These are phyloP conservation scores for Diutina rugosa DNA, from an alignment of 1,139 yeast genomes.

Conservation along the genomic window DNA sequence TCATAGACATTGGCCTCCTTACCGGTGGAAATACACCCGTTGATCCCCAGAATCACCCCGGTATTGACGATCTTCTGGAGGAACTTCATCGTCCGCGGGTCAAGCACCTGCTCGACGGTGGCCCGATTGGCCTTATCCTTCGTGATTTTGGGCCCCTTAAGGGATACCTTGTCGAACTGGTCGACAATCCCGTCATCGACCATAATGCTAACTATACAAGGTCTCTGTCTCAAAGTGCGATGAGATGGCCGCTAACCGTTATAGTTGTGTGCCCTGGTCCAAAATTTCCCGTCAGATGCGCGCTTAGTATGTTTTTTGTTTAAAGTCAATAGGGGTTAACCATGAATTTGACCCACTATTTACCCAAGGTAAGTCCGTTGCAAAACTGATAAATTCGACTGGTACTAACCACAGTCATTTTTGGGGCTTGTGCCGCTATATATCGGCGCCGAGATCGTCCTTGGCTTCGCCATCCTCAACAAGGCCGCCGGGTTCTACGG, in stretches of 20 bases:
- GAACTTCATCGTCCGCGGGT: slow-evolving; percentile 83
- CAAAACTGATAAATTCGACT: no score
- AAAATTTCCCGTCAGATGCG: neutral
- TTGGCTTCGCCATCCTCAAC: slow-evolving; percentile 72
- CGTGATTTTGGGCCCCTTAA: slow-evolving; percentile 30
- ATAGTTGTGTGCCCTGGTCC: neutral
- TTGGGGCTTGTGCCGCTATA: slow-evolving; percentile 60
- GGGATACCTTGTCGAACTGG: neutral
- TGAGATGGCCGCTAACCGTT: neutral
- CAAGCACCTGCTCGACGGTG: slow-evolving; percentile 91
- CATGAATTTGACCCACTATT: neutral
- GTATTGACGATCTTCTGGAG: slow-evolving; percentile 70
- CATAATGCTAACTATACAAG: neutral
- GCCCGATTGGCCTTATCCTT: slow-evolving; percentile 89
- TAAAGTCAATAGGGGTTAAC: neutral
- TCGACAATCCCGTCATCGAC: neutral
- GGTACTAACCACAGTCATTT: slow-evolving; percentile 25
- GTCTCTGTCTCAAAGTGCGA: neutral
- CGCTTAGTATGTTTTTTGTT: neutral
- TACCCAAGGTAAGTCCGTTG: neutral
- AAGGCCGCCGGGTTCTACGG: slow-evolving; percentile 89
- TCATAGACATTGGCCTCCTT: slow-evolving; percentile 98
- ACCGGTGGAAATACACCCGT: slow-evolving; percentile 94
- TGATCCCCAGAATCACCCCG: slow-evolving; percentile 72
- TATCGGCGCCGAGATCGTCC: slow-evolving; percentile 73